Percentiles rank a stretch among this genome's conserved stretches.
Evolutionary conservation across 345 rosid species (phyloP).

Genomic region (Clarkia xantiana): DNA sequence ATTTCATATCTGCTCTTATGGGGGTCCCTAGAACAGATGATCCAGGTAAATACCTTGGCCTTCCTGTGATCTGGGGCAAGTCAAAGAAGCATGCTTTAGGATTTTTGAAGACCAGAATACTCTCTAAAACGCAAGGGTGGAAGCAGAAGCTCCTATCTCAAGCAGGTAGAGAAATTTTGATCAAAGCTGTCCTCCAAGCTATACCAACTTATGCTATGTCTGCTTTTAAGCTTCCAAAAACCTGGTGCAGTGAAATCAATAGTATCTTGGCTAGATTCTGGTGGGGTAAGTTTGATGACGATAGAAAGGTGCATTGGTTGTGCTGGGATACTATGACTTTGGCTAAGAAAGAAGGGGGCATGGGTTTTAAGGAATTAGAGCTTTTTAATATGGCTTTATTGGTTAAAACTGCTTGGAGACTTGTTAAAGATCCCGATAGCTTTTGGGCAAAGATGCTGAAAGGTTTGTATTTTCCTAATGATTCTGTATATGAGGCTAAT

Average conservation of each 20-base stretch:
- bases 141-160: background rate
- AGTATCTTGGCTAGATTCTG: no score
- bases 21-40: background rate
- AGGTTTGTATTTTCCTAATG: background rate
- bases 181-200: background rate
- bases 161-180: background rate
- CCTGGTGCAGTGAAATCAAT: background rate
- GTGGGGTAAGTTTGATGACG: background rate
- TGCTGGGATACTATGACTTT: background rate
- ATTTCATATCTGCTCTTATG: background rate
- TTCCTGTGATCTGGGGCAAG: background rate
- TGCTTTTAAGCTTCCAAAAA: background rate
- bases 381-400: background rate
- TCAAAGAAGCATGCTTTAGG: background rate
- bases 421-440: background rate
- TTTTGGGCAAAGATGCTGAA: background rate
- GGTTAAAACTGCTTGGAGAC: background rate
- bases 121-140: background rate
- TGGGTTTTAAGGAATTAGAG: background rate
- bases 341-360: no score
- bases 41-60: background rate
- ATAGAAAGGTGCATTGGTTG: background rate
- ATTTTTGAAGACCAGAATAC: background rate
- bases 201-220: background rate
- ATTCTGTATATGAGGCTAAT: background rate